Evolutionary conservation across 2,329 filamentous ascomycete species (phyloP).

Genomic region (Talaromyces sp.): DNA sequence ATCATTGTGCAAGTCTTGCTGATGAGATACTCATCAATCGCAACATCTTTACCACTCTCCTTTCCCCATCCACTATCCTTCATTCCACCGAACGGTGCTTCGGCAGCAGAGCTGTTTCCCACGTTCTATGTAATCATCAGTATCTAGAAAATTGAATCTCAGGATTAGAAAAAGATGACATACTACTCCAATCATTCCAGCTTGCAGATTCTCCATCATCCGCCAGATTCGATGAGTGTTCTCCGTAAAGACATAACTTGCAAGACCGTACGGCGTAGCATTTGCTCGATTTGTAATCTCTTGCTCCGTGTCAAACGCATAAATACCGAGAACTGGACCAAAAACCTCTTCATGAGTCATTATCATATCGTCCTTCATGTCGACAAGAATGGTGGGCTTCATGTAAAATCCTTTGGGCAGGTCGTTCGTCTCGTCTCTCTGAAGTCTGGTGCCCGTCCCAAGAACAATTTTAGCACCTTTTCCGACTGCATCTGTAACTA

Average conservation of each 20-base stretch:
- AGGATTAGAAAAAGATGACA: not conserved
- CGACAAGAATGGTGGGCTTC: slow-evolving; percentile 53
- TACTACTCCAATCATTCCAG: slow-evolving; percentile 41
- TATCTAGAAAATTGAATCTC: not conserved
- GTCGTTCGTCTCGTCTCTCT: slow-evolving; percentile 50
- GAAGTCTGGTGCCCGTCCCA: slow-evolving; percentile 39
- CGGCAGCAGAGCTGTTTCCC: slow-evolving; percentile 23
- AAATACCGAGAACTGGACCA: slow-evolving; percentile 58
- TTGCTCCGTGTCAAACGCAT: slow-evolving; percentile 53
- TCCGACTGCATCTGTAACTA: slow-evolving; percentile 55
- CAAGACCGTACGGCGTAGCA: slow-evolving; percentile 44
- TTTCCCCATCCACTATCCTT: slow-evolving; percentile 31
- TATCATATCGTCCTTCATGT: slow-evolving; percentile 51
- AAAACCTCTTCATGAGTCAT: slow-evolving; percentile 57
- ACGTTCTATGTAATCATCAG: slow-evolving; percentile 24
- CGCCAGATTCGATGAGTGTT: slow-evolving; percentile 43
- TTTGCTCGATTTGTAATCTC: slow-evolving; percentile 44
- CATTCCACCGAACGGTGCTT: slow-evolving; percentile 25
- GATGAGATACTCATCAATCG: slow-evolving; percentile 39
- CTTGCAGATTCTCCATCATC: slow-evolving; percentile 41
- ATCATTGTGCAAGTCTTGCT: slow-evolving; percentile 47
- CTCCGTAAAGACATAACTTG: slow-evolving; percentile 46
- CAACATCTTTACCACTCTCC: slow-evolving; percentile 26
- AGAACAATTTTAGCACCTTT: slow-evolving; percentile 51
- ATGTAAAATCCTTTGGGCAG: slow-evolving; percentile 49